Base-by-base conservation (phyloP, 768 basidiomycete species). In the Leccinum broughii region DNA sequence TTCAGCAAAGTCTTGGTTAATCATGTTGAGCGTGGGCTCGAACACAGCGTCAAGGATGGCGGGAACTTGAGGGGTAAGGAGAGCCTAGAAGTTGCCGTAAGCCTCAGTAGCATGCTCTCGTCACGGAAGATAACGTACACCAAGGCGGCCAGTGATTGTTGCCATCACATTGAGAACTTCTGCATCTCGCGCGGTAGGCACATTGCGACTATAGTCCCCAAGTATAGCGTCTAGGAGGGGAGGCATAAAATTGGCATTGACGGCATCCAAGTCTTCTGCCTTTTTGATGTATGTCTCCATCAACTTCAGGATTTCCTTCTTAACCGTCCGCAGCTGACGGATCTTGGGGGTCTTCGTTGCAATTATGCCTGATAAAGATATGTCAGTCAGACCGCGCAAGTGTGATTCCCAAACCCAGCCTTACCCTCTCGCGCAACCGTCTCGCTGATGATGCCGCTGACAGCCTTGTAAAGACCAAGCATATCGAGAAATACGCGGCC, bases 1-100 rank as follows among this genome's bases (percentile, higher is more conserved):
- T 76, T 98, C 97, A n/a, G 95, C 80, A 66, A 98, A 96, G 79
- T 99, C 96, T 81, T 97, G 93, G 75, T 98, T 98, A 74, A 99
- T 99, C 97, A 98, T 99, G 68, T 87, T 89, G 60, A 99, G 78
- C 4, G 97, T 99, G 49, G 93, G 92, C 75, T 98, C 95, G 71
- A 99, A 98, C 52, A 98, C 93, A 10, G 96, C 95, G 68, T 98
- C 96, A 54, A 99, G 83, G 60, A 97, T 91, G 9, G 96, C 90
- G 3, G 92, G 91, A 17, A 98, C 90, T 85, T 98, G 95, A 6
- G 94, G 91, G 10, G 91, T 96, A 56, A 98, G 82, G 48, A 95
- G 82, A 24, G 82, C 76, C 95, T 98, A 67, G 17, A 46, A 55
- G 56, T 51, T 35, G 44, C 48, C 53, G 24, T 28, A 48, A 53